Evolutionary conservation across 495 filamentous ascomycete genomes (phyloP), one percentile per base, ranked within the genome.

Genomic region (Tuber calosporum): DNA sequence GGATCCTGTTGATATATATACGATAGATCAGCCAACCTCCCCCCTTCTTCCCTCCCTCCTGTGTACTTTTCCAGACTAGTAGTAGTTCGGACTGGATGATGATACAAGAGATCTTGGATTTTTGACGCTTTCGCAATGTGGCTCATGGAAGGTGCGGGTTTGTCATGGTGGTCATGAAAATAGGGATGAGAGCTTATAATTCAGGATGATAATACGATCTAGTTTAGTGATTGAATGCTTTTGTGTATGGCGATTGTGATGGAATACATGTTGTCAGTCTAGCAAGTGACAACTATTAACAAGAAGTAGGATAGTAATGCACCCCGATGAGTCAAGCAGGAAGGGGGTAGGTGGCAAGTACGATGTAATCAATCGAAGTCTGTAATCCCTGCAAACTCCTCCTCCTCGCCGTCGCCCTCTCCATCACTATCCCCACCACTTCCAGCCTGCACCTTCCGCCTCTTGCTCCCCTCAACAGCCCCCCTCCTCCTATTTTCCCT

Each of bases 401-500:
- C 86, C 6, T 76, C 84, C 36, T 69, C 45, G 22, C 5, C 79
- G 6, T 76, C 80, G 7, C 36, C 75, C 37, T 82, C 83, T 43
- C 74, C 69, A 34, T 69, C 67, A 68, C 81, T 83, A 68, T 78
- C 84, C 75, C 82, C 83, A 39, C 75, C 81, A n/a, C 73, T 83
- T 13, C 72, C 73, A 62, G 75, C 80, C 72, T 82, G 82, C 68
- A 82, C 79, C 81, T 87, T 88, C 82, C 88, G 85, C 81, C 84
- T 87, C 82, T 88, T 89, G 81, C 89, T 94, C 39, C 88, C 92
- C 78, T 85, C 85, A 75, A 91, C 89, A 41, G 93, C 92, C 38
- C 89, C 91, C 80, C 85, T 90, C 83, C 84, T 88, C 75, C 89
- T 92, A 81, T 96, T 88, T 84, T 94, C 92, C 84, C 89, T 82